phyloP scores from a whole-genome alignment of 805 yeast genomes.

The Cyberlindnera japonica region DNA sequence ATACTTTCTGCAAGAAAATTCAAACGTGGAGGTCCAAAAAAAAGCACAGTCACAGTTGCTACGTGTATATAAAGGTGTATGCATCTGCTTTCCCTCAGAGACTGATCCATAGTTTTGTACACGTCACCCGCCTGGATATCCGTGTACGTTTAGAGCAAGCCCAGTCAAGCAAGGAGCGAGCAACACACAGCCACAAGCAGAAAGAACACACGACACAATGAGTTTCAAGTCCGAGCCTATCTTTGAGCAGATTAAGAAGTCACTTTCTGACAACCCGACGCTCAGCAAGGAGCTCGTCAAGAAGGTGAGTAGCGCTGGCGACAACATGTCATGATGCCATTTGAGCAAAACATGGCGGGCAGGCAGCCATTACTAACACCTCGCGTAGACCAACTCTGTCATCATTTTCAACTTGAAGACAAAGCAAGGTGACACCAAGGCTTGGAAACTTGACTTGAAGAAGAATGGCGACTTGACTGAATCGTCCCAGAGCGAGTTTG shows the following conservation, averaged over 20 bases:
- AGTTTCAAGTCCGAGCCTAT: slow-evolving; percentile 27
- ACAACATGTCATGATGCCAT: background rate
- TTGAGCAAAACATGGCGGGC: too few relatives aligned
- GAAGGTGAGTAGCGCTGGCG: slow-evolving; percentile 10
- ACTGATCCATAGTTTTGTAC: too few relatives aligned
- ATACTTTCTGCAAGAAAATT: too few relatives aligned
- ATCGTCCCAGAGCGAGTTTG: slow-evolving; percentile 43
- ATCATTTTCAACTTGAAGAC: slow-evolving; percentile 66
- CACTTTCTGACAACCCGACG: slow-evolving; percentile 16
- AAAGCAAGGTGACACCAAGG: slow-evolving; percentile 47
- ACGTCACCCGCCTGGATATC: too few relatives aligned
- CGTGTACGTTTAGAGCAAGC: too few relatives aligned
- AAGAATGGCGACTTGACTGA: slow-evolving; percentile 40
- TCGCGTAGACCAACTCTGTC: slow-evolving; percentile 49
- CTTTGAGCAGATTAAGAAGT: slow-evolving; percentile 20
- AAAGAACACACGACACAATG: slow-evolving; percentile 11
- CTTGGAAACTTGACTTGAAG: slow-evolving; percentile 70
- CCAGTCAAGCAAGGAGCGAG: too few relatives aligned
- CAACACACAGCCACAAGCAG: too few relatives aligned
- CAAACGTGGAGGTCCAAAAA: too few relatives aligned
- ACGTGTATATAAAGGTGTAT: too few relatives aligned
- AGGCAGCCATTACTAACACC: slow-evolving; percentile 1
- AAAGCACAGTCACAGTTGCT: too few relatives aligned
- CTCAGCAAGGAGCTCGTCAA: slow-evolving; percentile 22
- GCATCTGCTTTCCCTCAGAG: too few relatives aligned